phyloP scores from a whole-genome alignment of 2,329 filamentous ascomycete species.

The Pseudopithomyces chartarum region DNA sequence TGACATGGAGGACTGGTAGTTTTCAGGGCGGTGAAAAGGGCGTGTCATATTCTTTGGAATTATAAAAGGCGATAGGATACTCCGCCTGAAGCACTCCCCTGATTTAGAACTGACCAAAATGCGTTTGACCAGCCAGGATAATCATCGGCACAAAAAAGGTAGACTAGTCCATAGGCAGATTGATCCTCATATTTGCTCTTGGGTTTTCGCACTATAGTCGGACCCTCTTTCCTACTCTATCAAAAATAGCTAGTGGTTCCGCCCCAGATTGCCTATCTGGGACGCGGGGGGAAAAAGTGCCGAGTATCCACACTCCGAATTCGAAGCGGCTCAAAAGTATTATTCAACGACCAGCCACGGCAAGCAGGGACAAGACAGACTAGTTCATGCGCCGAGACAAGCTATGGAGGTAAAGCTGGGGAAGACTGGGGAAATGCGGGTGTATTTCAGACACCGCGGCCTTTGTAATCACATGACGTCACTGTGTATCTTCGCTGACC shows the following conservation, averaged over 20 bases:
- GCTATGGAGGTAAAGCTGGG: not conserved
- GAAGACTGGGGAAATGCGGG: not conserved
- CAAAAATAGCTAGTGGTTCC: not conserved
- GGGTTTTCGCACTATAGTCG: not conserved
- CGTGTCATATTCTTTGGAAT: no score
- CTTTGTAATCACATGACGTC: constrained; percentile 1
- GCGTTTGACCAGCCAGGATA: no score
- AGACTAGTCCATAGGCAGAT: no score
- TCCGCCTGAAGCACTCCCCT: no score
- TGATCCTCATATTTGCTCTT: not conserved
- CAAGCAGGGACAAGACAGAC: not conserved
- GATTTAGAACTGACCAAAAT: no score
- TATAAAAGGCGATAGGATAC: no score
- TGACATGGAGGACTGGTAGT: no score
- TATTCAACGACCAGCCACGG: not conserved
- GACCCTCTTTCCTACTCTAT: not conserved
- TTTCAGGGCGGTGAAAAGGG: no score
- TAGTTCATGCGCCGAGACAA: not conserved
- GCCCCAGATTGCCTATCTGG: not conserved
- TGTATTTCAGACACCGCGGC: not conserved
- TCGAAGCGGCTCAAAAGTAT: not conserved
- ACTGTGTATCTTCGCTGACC: not conserved
- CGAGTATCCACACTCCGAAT: not conserved
- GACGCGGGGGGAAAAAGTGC: not conserved
- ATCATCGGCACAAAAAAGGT: no score